phyloP scores from a whole-genome alignment of 805 yeast species.

The Nakazawaea wickerhamii region DNA sequence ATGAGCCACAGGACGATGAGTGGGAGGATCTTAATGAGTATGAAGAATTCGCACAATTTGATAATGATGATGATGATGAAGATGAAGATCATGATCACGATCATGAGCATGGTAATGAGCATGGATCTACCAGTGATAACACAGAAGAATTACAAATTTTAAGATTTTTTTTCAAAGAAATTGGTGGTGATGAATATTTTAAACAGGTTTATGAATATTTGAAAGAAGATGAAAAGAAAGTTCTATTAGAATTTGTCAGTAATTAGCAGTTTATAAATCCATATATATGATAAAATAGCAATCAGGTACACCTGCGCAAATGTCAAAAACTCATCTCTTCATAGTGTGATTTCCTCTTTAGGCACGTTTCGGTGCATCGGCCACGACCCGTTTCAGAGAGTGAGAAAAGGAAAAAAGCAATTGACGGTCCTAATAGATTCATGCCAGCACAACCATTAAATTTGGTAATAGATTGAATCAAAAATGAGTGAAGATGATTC shows the following conservation, averaged over 20 bases:
- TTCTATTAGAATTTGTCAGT: conserved; percentile 37
- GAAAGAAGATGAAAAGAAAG: conserved; percentile 47
- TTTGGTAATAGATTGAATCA: neutral
- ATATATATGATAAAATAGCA: neutral
- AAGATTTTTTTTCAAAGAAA: conserved; percentile 6
- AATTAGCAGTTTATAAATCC: conserved; percentile 20
- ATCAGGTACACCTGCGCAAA: neutral
- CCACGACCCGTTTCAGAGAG: too few relatives aligned
- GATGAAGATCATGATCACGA: conserved; percentile 28
- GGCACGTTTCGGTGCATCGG: neutral
- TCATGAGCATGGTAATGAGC: conserved; percentile 4
- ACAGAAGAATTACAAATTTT: conserved; percentile 9
- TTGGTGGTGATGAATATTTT: conserved; percentile 36
- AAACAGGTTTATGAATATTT: conserved; percentile 42
- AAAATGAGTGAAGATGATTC: neutral
- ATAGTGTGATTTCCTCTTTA: neutral
- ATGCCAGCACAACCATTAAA: too few relatives aligned
- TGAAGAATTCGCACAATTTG: conserved; percentile 56
- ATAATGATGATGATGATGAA: conserved; percentile 39
- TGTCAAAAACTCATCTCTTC: neutral
- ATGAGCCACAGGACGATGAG: conserved; percentile 45
- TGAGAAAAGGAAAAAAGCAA: neutral
- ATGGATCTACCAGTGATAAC: conserved; percentile 11
- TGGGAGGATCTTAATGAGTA: conserved; percentile 79
- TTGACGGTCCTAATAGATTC: too few relatives aligned